A percentile compares a stretch with the other conserved stretches of the same genome.
Conservation (phyloP, 129 eudicot genomes). For the Lactuca sativa region DNA sequence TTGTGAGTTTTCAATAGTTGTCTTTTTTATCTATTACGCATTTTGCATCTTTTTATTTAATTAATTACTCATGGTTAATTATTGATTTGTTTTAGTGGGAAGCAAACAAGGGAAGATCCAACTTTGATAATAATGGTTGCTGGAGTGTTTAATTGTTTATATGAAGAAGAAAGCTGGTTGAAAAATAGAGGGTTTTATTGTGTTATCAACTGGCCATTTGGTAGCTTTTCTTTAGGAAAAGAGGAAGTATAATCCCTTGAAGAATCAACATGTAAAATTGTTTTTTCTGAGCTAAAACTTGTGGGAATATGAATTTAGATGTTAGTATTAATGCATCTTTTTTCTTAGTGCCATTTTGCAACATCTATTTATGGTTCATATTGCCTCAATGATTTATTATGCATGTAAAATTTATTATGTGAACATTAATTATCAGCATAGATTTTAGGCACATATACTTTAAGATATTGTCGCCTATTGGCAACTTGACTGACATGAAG, state of each 20-base stretch:
- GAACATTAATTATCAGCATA: neutral
- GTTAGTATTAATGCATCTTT: constrained; percentile 16
- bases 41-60: neutral
- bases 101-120: constrained; percentile 41
- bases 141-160: constrained; percentile 26
- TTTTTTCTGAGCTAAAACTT: constrained; percentile 26
- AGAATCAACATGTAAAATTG: constrained; percentile 34
- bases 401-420: neutral
- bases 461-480: too few species aligned
- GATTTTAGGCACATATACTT: neutral
- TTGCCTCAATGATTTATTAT: neutral
- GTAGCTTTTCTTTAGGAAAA: constrained; percentile 7
- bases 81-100: constrained; percentile 40
- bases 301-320: constrained; percentile 24
- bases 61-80: neutral
- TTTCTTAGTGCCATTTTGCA: neutral
- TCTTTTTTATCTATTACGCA: neutral
- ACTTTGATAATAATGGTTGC: constrained; percentile 26
- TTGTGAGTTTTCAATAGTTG: constrained; percentile 42
- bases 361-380: neutral
- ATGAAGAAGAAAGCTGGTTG: constrained; percentile 24
- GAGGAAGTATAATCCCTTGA: constrained; percentile 11
- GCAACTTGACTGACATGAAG: too few species aligned
- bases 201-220: constrained; percentile 3
- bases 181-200: constrained; percentile 16